Percentiles rank a stretch among this genome's conserved stretches.
phyloP scores from a whole-genome alignment of 2,329 filamentous ascomycete species.

The Helicocarpus griseus region DNA sequence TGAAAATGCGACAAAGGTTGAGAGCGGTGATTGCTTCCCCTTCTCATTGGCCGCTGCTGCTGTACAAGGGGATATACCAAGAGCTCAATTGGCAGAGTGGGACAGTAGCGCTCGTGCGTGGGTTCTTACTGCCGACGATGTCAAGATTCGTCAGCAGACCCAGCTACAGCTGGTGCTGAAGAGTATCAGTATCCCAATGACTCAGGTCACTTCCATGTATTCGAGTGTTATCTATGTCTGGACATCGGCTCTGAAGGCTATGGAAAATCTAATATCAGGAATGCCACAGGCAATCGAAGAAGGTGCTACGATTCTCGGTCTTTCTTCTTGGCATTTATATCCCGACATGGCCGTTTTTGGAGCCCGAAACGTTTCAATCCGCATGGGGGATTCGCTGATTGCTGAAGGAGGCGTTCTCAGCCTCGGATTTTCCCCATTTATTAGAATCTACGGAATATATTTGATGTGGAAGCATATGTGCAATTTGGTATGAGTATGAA shows the following conservation, averaged over 20 bases:
- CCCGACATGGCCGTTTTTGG: conserved; percentile 47
- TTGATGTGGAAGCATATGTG: no score
- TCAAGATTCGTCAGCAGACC: conserved; percentile 6
- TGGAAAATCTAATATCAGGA: conserved; percentile 21
- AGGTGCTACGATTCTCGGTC: conserved; percentile 20
- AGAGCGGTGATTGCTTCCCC: not conserved
- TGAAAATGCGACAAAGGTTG: not conserved
- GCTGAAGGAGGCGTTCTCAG: not conserved
- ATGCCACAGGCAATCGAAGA: conserved; percentile 17
- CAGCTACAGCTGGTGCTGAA: not conserved
- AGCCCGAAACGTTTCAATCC: not conserved
- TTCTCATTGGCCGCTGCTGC: not conserved
- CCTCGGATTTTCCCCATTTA: not conserved
- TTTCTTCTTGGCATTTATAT: conserved; percentile 29
- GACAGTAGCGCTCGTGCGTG: conserved; percentile 31
- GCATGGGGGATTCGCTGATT: not conserved
- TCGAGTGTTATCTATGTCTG: conserved; percentile 15
- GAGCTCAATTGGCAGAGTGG: conserved; percentile 25
- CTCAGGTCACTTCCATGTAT: not conserved
- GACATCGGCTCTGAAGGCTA: conserved; percentile 16
- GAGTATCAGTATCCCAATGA: not conserved
- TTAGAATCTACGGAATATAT: no score
- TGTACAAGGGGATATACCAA: conserved; percentile 11
- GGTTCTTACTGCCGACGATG: conserved; percentile 24
- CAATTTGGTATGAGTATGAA: no score